Conservation (phyloP, 345 rosid genomes). For the Melaleuca alternifolia region DNA sequence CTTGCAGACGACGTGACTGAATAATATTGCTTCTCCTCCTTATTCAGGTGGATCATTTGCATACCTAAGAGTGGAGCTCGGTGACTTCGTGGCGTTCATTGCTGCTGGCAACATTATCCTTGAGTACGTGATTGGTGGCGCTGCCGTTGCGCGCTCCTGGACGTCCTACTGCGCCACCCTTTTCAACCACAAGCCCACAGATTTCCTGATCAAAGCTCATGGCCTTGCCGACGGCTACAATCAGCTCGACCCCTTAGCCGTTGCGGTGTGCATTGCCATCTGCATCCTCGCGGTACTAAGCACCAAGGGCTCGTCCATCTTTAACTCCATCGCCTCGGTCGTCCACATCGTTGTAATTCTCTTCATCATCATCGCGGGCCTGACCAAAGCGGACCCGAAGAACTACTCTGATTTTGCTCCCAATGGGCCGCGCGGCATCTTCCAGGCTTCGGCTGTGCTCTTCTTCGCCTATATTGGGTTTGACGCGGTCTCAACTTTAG, state of each 20-base stretch:
- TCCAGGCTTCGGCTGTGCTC: conserved; percentile 57
- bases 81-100: conserved; percentile 83
- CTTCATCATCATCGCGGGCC: conserved; percentile 64
- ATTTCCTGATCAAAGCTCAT: conserved; percentile 44
- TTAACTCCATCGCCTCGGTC: conserved; percentile 63
- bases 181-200: conserved; percentile 51
- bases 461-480: conserved; percentile 83
- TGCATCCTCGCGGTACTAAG: conserved; percentile 55
- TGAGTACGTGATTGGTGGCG: conserved; percentile 59
- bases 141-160: conserved; percentile 79
- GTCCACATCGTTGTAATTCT: conserved; percentile 56
- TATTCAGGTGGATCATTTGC: conserved; percentile 31
- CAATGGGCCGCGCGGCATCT: conserved; percentile 43
- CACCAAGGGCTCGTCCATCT: conserved; percentile 68
- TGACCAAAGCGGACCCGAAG: conserved; percentile 35
- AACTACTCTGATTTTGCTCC: conserved; percentile 50
- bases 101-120: conserved; percentile 84
- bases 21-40: not conserved
- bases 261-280: conserved; percentile 23
- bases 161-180: conserved; percentile 87
- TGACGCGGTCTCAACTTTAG: conserved; percentile 86
- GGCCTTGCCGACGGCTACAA: conserved; percentile 39
- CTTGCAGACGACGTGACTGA: not conserved
- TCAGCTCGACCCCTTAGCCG: conserved; percentile 71
- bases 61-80: conserved; percentile 63